Conservation (phyloP, 352 stramenopile species). For the Saprolegnia diclina region DNA sequence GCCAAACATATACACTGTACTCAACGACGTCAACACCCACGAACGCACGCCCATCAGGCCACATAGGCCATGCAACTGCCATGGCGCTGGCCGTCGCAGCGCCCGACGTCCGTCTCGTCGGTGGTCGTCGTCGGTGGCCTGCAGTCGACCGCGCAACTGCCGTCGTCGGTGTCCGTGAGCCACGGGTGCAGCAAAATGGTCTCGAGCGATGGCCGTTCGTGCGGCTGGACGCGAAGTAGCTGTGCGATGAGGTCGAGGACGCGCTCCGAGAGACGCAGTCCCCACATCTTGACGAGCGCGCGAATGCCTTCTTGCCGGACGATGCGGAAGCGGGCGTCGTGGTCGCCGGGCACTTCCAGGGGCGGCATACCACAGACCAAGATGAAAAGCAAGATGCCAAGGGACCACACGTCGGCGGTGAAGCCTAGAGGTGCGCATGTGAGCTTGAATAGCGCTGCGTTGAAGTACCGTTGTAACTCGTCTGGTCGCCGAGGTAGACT, state of each 20-base stretch:
- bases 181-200: slow-evolving; percentile 41
- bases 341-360: slow-evolving; percentile 39
- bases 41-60: too few species aligned
- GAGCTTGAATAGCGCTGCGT: background rate
- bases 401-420: slow-evolving; percentile 55
- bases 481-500: slow-evolving; percentile 33
- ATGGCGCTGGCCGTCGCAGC: too few species aligned
- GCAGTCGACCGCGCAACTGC: too few species aligned
- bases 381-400: slow-evolving; percentile 60
- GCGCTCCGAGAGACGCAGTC: slow-evolving; percentile 33
- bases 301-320: slow-evolving; percentile 38
- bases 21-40: too few species aligned
- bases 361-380: slow-evolving; percentile 48
- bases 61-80: too few species aligned
- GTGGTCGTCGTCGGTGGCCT: background rate
- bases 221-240: slow-evolving; percentile 39
- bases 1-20: too few species aligned
- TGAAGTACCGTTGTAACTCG: slow-evolving; percentile 20
- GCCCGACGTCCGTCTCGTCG: too few species aligned
- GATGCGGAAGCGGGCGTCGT: slow-evolving; percentile 49
- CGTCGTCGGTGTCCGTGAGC: slow-evolving; percentile 24
- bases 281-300: slow-evolving; percentile 39
- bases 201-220: slow-evolving; percentile 35
- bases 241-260: slow-evolving; percentile 36
- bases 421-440: slow-evolving; percentile 39